Base-by-base conservation (phyloP, 192 early-diverging fungal genomes). In the Coemansia reversa region DNA sequence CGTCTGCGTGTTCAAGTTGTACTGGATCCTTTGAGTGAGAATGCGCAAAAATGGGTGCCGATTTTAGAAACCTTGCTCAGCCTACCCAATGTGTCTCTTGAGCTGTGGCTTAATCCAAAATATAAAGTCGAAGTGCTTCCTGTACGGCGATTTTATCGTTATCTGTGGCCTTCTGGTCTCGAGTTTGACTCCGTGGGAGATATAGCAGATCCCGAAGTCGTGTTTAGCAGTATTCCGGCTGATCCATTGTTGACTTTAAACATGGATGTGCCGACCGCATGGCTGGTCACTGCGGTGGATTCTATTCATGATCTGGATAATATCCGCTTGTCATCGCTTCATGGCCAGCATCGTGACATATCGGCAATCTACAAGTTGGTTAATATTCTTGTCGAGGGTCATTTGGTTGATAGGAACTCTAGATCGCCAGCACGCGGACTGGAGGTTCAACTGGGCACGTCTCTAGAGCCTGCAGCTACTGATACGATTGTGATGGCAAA, bases 401-500 rank as follows among this genome's bases (percentile, higher is more conserved):
- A 97, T 63, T 86, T 90, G 18, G 80, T 87, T 12, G 95, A 99
- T 50, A 69, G 81, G 2, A 75, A 75, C 19, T 79, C 67, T 12
- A 84, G 85, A 53, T 69, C 70, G n/a, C 93, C 97, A 4, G 94
- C 94, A 50, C 90, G 95, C 14, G 95, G 95, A 0, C 83, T 93
- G 11, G 94, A 99, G 72, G 92, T 96, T 48, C 82, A 90, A 20
- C 87, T 99, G 16, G 94, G 91, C 8, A 93, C 92, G 27, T 67
- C 74, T 0, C 60, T 67, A 1, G 53, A 84, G 7, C 84, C 86
- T 9, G 83, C 80, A 3, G 84, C 90, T 42, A 87, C 89, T 0
- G 97, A 96, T 64, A 99, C 95, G 4, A 93, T 97, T 47, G 93
- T 97, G 1, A 99, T 99, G 97, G 93, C 93, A n/a, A 99, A 99